Conservation (phyloP, 176 grass and related monocot species). For the Bolboschoenus planiculmis region DNA sequence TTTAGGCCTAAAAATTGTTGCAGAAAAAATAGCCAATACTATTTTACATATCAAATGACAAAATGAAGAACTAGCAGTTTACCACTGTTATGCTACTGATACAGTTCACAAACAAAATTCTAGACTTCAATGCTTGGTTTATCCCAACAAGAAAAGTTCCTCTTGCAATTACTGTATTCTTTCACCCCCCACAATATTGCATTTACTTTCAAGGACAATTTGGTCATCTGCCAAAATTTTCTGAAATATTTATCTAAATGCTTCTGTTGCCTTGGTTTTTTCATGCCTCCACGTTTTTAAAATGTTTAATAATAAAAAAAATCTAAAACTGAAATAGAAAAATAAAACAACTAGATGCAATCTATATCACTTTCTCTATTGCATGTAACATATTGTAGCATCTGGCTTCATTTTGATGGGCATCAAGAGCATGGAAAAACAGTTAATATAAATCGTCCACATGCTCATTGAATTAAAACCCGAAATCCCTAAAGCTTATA, state of each 20-base stretch:
- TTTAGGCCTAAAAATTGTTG: neutral
- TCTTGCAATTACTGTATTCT: neutral
- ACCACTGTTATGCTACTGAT: neutral
- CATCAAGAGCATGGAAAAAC: neutral
- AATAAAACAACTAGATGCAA: neutral
- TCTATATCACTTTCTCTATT: neutral
- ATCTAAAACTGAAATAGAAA: neutral
- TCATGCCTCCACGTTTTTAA: neutral
- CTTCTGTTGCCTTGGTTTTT: neutral
- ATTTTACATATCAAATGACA: neutral
- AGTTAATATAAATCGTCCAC: neutral
- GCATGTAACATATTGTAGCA: neutral
- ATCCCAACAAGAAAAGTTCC: neutral
- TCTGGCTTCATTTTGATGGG: neutral
- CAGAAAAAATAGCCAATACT: neutral
- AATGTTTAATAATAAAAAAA: conserved; percentile 2
- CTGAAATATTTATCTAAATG: neutral
- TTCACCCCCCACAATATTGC: neutral
- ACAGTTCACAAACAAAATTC: neutral
- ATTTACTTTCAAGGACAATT: neutral
- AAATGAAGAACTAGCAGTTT: neutral
- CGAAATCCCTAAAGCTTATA: neutral
- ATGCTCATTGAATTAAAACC: neutral
- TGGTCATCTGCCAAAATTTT: neutral
- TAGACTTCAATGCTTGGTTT: neutral